Percentiles rank a stretch among this genome's conserved stretches.
phyloP scores from a whole-genome alignment of 2,329 filamentous ascomycete species.

The Diaporthe helianthi region DNA sequence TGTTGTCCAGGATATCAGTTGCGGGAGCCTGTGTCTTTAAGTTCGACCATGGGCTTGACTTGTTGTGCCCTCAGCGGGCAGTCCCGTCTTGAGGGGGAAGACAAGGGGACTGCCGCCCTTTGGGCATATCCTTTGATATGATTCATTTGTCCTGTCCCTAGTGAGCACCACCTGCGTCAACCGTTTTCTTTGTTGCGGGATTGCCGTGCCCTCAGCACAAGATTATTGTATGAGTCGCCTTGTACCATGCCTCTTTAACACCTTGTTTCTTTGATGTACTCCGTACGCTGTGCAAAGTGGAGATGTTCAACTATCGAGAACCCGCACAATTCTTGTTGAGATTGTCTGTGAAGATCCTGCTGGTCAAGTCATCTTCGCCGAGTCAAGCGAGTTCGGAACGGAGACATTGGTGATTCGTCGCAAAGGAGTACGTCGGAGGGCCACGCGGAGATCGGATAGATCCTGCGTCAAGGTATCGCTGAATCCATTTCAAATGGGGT shows the following conservation, averaged over 20 bases:
- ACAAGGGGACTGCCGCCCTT: constrained; percentile 8
- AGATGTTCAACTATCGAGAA: background rate
- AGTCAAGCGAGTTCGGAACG: background rate
- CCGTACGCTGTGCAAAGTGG: background rate
- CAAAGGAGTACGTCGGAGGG: constrained; percentile 2
- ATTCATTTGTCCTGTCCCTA: no score
- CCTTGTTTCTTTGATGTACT: background rate
- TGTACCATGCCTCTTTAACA: background rate
- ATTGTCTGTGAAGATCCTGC: background rate
- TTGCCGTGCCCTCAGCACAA: background rate
- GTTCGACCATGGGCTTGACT: background rate
- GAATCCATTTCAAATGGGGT: constrained; percentile 29
- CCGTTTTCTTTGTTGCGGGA: constrained; percentile 13
- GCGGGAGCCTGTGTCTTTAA: constrained; percentile 1
- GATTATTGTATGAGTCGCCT: background rate
- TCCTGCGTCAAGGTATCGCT: constrained; percentile 19
- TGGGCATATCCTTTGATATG: constrained; percentile 24
- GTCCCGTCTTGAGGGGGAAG: background rate
- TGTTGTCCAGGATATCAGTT: constrained; percentile 11
- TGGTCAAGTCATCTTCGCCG: constrained; percentile 8
- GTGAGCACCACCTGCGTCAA: background rate
- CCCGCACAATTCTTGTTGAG: background rate
- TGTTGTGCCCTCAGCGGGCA: background rate
- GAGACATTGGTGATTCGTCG: background rate
- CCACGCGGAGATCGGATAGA: constrained; percentile 18